Evolutionary conservation across 371 early-diverging fungal species (phyloP), one percentile per base, ranked within the genome.

Genomic region (Umbelopsis sp.): DNA sequence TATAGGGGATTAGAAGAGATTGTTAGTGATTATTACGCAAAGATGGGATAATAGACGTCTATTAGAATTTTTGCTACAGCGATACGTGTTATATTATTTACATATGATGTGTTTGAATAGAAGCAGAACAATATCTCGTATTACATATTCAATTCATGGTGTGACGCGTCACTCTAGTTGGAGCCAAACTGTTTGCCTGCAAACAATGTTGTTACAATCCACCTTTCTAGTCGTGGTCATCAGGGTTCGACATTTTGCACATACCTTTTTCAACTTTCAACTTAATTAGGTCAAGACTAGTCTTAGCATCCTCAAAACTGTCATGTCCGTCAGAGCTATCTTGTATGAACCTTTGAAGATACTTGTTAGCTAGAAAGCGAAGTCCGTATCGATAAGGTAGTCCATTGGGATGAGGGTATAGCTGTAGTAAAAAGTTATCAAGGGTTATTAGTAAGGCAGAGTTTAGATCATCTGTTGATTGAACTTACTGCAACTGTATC

Each of bases 221-320:
- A 16, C 12, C 3, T 18, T 41, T 41, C 16, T 12, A 29, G 12
- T 16, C 16, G 6, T 7, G 11, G 32, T 35, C 14, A 16, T 0
- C 35, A 35, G 4, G 0, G 32, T 14, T 18, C 9, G 10, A 6
- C 29, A 14, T 63, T 12, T 22, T 14, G 14, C 24, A 45, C 29
- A 20, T 44, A 52, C 74, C 72, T 32, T 74, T 72, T 50, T 69
- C 64, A 18, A 78, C 68, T 41, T 71, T 70, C 41, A 69, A 50
- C 8, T 67, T 69, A 10, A 84, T 72, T 10, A 88, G 50, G 29
- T 88, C 87, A 2, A 88, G 68, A 72, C 86, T 86, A 10, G 81
- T 81, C 48, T 79, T 76, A 0, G 88, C 86, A 69, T 88, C 88
- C 70, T 87, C 86, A 50, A 80, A 78, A 2, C 87, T 86, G 48